A percentile compares a stretch with the other conserved stretches of the same genome.
Conservation (phyloP, 352 stramenopile genomes). For the Globisporangium cylindrosporum region DNA sequence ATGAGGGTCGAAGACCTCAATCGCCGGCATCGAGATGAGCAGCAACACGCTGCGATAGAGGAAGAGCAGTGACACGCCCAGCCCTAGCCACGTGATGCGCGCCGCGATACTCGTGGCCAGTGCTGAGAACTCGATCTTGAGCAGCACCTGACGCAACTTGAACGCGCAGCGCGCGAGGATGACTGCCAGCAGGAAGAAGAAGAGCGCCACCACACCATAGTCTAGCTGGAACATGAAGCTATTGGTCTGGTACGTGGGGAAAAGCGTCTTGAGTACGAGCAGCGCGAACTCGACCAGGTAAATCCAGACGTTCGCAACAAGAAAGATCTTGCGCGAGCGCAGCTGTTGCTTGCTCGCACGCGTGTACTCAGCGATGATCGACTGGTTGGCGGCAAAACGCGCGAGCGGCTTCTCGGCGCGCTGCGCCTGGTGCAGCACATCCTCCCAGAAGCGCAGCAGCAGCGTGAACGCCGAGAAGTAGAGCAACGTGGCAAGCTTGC, state of each 20-base stretch:
- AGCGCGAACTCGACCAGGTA: slow-evolving; percentile 73
- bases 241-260: slow-evolving; percentile 37
- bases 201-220: slow-evolving; percentile 70
- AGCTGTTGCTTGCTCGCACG: slow-evolving; percentile 43
- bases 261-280: slow-evolving; percentile 69
- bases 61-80: slow-evolving; percentile 50
- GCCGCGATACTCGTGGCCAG: slow-evolving; percentile 52
- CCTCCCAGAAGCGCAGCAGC: slow-evolving; percentile 77
- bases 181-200: slow-evolving; percentile 68
- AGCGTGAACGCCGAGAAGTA: slow-evolving; percentile 84
- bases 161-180: slow-evolving; percentile 60
- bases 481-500: slow-evolving; percentile 72
- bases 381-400: slow-evolving; percentile 63
- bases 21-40: slow-evolving; percentile 61
- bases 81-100: slow-evolving; percentile 58
- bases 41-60: slow-evolving; percentile 58
- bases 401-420: slow-evolving; percentile 57
- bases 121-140: slow-evolving; percentile 76
- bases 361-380: slow-evolving; percentile 72
- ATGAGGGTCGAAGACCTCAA: slow-evolving; percentile 72
- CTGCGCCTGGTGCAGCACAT: slow-evolving; percentile 55
- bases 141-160: slow-evolving; percentile 47
- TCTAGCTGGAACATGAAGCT: slow-evolving; percentile 68
- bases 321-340: slow-evolving; percentile 58
- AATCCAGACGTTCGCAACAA: slow-evolving; percentile 83